Evolutionary conservation across 1,284 basidiomycete species (phyloP), one percentile per base, ranked within the genome.

Genomic region (Cutaneotrichosporon dermatis): DNA sequence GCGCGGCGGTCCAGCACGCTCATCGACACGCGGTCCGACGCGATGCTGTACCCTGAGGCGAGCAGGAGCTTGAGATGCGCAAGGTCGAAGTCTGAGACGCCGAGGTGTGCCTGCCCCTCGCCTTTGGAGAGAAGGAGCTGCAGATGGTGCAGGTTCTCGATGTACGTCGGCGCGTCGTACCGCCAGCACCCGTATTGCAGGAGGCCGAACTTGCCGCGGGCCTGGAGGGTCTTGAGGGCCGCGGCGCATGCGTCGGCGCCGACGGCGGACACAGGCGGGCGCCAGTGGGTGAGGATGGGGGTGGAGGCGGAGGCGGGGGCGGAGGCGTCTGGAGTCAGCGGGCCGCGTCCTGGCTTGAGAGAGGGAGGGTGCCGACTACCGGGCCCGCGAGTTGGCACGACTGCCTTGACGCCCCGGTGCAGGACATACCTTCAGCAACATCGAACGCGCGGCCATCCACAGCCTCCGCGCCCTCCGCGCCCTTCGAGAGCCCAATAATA

Each of bases 71-170:
- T 52, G 10, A 68, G 55, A 55, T 68, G 66, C n/a, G 60, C 39
- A 2, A 61, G 41, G 53, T 68, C 65, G 43, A 66, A 62, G 60
- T 68, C 62, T 34, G 59, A 58, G 6, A 68, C 58, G 8, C 60
- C 64, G n/a, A 68, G 45, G 34, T 49, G 45, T 9, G 37, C 8
- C n/a, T 50, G 16, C 9, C 41, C 34, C 25, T 51, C 13, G 8
- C 49, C 16, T 9, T 15, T 25, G 9, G 39, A 16, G 34, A 16
- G 35, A 15, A 36, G 49, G 13, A 55, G 54, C 13, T n/a, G 25
- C 39, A 55, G 45, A 37, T 48, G 37, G 25, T 48, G 41, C 8
- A 55, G 37, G 54, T 55, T 55, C 8, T 55, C 54, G 39, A 56
- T 35, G 34, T 56, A 56, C 3, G n/a, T 16, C 6, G 34, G 40